phyloP scores from a whole-genome alignment of 2,329 filamentous ascomycete genomes.

The Cladosporium sp. region DNA sequence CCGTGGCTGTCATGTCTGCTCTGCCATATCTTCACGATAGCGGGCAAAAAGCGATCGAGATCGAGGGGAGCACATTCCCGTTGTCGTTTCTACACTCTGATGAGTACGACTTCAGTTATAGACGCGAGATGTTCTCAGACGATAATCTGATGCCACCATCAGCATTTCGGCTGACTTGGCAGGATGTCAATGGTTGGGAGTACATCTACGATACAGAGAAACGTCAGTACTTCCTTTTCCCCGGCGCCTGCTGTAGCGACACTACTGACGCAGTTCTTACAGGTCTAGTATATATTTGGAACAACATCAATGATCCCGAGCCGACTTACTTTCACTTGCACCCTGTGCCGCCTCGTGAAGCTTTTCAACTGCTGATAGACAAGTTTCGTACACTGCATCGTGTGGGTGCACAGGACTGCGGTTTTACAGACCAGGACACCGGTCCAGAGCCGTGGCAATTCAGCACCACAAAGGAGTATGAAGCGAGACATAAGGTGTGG shows the following conservation, averaged over 20 bases:
- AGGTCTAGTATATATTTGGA: neutral
- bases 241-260: neutral
- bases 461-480: neutral
- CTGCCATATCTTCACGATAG: neutral
- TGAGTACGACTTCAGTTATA: neutral
- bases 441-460: neutral
- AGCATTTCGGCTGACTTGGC: neutral
- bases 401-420: neutral
- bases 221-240: slow-evolving; percentile 23
- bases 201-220: neutral
- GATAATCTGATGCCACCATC: neutral
- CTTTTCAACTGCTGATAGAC: neutral
- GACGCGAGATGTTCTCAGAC: neutral
- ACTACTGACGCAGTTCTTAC: neutral
- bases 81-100: neutral
- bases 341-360: neutral
- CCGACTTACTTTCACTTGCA: neutral
- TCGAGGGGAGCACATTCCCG: neutral
- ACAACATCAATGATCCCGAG: neutral
- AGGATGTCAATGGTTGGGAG: neutral
- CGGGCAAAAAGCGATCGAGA: neutral
- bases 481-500: neutral
- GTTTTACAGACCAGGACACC: neutral
- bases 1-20: neutral
- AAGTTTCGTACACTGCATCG: neutral